phyloP scores from a whole-genome alignment of 805 yeast genomes.

The Wickerhamiella slavikovae region DNA sequence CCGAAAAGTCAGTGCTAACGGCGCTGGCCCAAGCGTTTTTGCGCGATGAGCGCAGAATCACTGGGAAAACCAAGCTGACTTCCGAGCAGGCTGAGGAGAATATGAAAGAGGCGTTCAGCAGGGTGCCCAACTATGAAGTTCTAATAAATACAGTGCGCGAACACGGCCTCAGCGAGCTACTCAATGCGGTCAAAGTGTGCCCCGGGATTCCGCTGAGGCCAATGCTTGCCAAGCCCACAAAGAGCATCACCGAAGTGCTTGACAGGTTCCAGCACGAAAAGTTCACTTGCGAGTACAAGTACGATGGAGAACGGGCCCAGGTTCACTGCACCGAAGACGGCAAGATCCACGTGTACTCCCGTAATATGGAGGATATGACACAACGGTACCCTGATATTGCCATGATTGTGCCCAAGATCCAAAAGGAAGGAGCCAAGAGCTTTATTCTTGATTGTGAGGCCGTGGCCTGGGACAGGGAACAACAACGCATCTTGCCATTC shows the following conservation, averaged over 20 bases:
- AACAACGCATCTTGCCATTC: slow-evolving; percentile 71
- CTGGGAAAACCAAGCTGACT: slow-evolving; percentile 22
- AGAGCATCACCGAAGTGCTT: slow-evolving; percentile 75
- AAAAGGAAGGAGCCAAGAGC: slow-evolving; percentile 24
- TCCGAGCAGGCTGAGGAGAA: slow-evolving; percentile 51
- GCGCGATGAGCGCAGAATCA: slow-evolving; percentile 29
- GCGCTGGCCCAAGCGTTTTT: slow-evolving; percentile 71
- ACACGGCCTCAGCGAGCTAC: slow-evolving; percentile 45
- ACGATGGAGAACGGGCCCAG: slow-evolving; percentile 96
- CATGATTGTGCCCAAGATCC: slow-evolving; percentile 40
- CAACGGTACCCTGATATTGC: slow-evolving; percentile 84
- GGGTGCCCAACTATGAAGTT: slow-evolving; percentile 74
- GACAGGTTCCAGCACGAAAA: slow-evolving; percentile 69
- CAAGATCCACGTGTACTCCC: slow-evolving; percentile 56
- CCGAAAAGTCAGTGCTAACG: slow-evolving; percentile 76
- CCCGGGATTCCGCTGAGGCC: slow-evolving; percentile 95
- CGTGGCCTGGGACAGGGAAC: slow-evolving; percentile 82
- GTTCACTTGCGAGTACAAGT: slow-evolving; percentile 91
- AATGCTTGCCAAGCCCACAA: slow-evolving; percentile 96
- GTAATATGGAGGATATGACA: slow-evolving; percentile 95
- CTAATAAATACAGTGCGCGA: slow-evolving; percentile 45
- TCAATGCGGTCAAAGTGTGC: slow-evolving; percentile 48
- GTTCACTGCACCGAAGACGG: slow-evolving; percentile 54
- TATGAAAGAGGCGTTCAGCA: slow-evolving; percentile 71
- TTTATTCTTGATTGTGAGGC: slow-evolving; percentile 90